phyloP scores from a whole-genome alignment of 768 basidiomycete genomes.

The Boletus sp. region DNA sequence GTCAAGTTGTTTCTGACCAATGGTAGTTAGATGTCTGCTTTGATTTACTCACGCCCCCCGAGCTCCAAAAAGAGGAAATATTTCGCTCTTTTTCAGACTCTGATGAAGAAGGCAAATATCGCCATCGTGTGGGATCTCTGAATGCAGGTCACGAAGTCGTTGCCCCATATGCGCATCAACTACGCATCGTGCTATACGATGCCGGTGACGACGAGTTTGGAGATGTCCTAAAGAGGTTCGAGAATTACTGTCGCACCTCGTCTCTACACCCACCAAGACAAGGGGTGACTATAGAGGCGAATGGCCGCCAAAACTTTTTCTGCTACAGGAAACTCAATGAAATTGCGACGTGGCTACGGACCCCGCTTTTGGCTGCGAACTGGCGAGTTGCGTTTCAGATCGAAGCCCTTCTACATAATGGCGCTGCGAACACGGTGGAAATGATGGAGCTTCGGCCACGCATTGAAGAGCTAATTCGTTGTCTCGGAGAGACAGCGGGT shows the following conservation, averaged over 20 bases:
- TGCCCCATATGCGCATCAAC: slow-evolving; percentile 69
- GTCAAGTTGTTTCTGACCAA: slow-evolving; percentile 11
- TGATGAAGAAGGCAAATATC: slow-evolving; percentile 40
- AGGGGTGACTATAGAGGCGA: slow-evolving; percentile 48
- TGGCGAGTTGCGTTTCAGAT: slow-evolving; percentile 79
- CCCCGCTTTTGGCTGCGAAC: slow-evolving; percentile 35
- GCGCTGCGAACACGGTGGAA: slow-evolving; percentile 59
- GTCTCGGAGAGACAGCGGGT: slow-evolving; percentile 37
- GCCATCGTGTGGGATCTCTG: slow-evolving; percentile 56
- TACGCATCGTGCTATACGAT: slow-evolving; percentile 61
- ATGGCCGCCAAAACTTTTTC: slow-evolving; percentile 49
- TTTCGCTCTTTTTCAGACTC: slow-evolving; percentile 47
- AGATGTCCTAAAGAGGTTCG: slow-evolving; percentile 48
- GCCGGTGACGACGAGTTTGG: slow-evolving; percentile 35
- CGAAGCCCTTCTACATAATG: slow-evolving; percentile 65
- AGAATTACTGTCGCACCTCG: slow-evolving; percentile 50
- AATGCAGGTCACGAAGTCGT: slow-evolving; percentile 57
- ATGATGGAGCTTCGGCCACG: slow-evolving; percentile 44
- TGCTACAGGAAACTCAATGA: slow-evolving; percentile 42
- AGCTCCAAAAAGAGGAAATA: slow-evolving; percentile 59
- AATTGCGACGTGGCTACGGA: slow-evolving; percentile 43
- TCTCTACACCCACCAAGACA: slow-evolving; percentile 39
- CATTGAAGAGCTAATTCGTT: slow-evolving; percentile 41
- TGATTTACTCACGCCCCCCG: slow-evolving; percentile 62
- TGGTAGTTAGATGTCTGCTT: slow-evolving; percentile 58